Evolutionary conservation across 2,329 filamentous ascomycete genomes (phyloP), one percentile per base, ranked within the genome.

Genomic region (Fusarium sp.): DNA sequence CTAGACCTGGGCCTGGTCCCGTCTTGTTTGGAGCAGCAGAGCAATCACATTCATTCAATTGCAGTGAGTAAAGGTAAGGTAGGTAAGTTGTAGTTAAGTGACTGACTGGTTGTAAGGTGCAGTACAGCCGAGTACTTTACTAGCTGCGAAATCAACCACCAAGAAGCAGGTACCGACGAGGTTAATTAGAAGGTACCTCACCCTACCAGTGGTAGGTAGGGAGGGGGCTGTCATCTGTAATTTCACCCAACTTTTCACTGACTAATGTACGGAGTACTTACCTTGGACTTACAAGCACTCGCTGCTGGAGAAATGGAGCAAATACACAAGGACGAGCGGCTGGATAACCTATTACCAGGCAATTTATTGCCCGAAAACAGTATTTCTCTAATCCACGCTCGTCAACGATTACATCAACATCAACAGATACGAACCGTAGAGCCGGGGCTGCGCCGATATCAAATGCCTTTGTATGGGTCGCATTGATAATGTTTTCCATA

Each of bases 71-170:
- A 28, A 28, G 24, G 24, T 26, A 9, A 26, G 24, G n/a, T 28
- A 28, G 26, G 26, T 12, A 12, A 28, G 26, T 28, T n/a, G 12
- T 17, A n/a, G n/a, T n/a, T n/a, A n/a, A 34, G 32, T 34, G 32
- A 34, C 32, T 28, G 17, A 43, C 19, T 23, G 48, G 23, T 24
- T 34, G 15, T 8, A 17, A 17, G 7, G 8, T 15, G 39, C 23
- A 45, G 32, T 61, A 61, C 57, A 36, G 19, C 24, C 21, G 24
- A 65, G 59, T 68, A 68, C 65, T 62, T 68, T 34, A n/a, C 36
- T 11, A 34, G 21, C 38, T 30, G 39, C 30, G 24, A 62, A 40
- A 19, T 23, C 34, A 32, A 23, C 19, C 39, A 62, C 46, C 40
- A 19, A n/a, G 19, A 30, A 21, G 28, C 14, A 62, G 43, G 58